phyloP scores from a whole-genome alignment of 2,329 filamentous ascomycete species.

The Neospermospora avenae region DNA sequence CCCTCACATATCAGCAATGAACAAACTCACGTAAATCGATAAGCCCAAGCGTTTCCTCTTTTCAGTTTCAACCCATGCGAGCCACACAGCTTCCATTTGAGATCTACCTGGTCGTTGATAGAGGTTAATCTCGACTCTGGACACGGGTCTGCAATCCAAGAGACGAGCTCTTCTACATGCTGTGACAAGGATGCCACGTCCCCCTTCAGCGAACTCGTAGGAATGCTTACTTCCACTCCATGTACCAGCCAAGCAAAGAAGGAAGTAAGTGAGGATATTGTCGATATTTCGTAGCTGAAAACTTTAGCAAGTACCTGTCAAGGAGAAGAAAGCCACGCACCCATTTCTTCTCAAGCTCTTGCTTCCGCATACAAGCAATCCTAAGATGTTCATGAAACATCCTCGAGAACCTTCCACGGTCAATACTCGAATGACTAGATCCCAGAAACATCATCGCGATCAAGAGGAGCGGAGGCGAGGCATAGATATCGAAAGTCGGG shows the following conservation, averaged over 20 bases:
- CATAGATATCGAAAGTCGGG: slow-evolving; percentile 31
- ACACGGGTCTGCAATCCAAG: slow-evolving; percentile 29
- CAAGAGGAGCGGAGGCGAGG: slow-evolving; percentile 25
- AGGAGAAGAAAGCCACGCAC: slow-evolving; percentile 14
- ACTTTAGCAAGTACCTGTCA: slow-evolving; percentile 6
- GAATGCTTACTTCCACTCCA: slow-evolving; percentile 32
- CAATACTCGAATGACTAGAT: slow-evolving; percentile 28
- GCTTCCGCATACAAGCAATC: slow-evolving; percentile 21
- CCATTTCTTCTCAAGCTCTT: slow-evolving; percentile 28
- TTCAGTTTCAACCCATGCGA: slow-evolving; percentile 33
- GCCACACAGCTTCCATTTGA: slow-evolving; percentile 26
- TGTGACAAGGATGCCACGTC: slow-evolving; percentile 28
- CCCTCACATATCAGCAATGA: background rate
- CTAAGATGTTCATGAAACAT: slow-evolving; percentile 30
- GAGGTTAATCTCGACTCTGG: slow-evolving; percentile 18
- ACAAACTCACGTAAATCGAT: slow-evolving; percentile 29
- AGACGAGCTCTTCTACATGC: slow-evolving; percentile 27
- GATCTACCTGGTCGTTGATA: slow-evolving; percentile 18
- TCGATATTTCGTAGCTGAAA: slow-evolving; percentile 27
- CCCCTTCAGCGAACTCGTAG: slow-evolving; percentile 33
- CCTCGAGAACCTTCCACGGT: slow-evolving; percentile 29
- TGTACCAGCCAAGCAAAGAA: slow-evolving; percentile 29
- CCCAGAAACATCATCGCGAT: slow-evolving; percentile 34
- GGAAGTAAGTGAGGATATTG: slow-evolving; percentile 31
- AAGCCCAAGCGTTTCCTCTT: slow-evolving; percentile 31